These are phyloP conservation scores for Hypoxylon sp. DNA, from an alignment of 2,329 filamentous ascomycete genomes.

Conservation along the genomic window DNA sequence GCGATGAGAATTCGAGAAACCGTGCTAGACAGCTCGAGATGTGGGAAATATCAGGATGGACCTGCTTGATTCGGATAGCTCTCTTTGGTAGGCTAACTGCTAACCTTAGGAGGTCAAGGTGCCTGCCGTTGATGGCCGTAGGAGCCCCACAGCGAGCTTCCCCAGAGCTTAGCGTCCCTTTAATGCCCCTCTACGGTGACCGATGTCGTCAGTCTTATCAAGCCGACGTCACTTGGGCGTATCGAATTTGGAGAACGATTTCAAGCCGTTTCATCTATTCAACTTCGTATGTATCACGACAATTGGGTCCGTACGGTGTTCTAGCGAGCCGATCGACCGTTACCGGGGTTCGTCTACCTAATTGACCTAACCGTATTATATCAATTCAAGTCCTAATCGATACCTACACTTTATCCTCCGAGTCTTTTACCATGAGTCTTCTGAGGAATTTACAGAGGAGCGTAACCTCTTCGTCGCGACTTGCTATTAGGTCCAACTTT, in stretches of 20 bases:
- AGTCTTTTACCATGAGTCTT: constrained; percentile 47
- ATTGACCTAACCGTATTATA: not conserved
- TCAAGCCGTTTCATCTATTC: constrained; percentile 13
- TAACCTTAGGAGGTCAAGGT: constrained; percentile 11
- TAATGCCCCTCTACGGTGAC: constrained; percentile 19
- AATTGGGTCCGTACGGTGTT: constrained; percentile 13
- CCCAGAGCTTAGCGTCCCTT: constrained; percentile 25
- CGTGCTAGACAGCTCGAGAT: not conserved
- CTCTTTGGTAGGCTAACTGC: constrained; percentile 8
- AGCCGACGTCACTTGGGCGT: constrained; percentile 33
- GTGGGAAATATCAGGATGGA: constrained; percentile 31
- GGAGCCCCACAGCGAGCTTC: constrained; percentile 26
- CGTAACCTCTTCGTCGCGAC: constrained; percentile 41
- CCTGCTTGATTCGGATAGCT: constrained; percentile 35
- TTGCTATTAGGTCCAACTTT: constrained; percentile 48
- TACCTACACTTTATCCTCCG: constrained; percentile 2
- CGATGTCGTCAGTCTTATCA: constrained; percentile 42
- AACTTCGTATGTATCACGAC: constrained; percentile 16
- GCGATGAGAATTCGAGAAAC: not conserved
- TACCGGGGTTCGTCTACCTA: constrained; percentile 1
- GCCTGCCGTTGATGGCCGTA: constrained; percentile 3
- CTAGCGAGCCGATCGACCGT: constrained; percentile 16
- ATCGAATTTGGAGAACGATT: constrained; percentile 18
- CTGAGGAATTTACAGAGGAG: constrained; percentile 46
- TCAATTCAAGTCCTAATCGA: constrained; percentile 13